Base-by-base conservation (phyloP, 2,329 filamentous ascomycete species). In the Thermoascus crustaceus region DNA sequence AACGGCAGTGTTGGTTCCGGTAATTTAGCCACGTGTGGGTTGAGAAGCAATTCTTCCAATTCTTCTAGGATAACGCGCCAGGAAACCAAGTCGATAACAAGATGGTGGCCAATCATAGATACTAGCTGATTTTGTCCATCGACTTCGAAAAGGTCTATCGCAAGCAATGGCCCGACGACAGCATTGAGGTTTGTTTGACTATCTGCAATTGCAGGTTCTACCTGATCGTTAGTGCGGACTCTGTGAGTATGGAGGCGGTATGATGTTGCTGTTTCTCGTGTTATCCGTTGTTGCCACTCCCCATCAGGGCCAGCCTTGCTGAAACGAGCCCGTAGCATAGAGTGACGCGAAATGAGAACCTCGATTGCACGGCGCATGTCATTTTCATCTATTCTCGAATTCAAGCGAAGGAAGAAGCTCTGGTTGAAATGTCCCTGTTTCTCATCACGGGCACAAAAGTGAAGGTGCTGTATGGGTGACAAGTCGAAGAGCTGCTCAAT, bases 131-230 rank as follows among this genome's bases (percentile, higher is more conserved):
- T 48, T 10, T 49, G 45, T 1, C 54, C 53, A 23, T 59, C 42
- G 3, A 61, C 39, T 4, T 58, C 43, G 38, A 69, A 63, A 7
- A 69, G 41, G 34, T 69, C 63, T 3, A 64, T 53, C 0, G 61
- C 60, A 20, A 70, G 48, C 0, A 67, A 44, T 1, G 67, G 60
- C 0, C 60, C 60, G 11, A 51, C 43, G n/a, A 60, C 49, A 20
- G 50, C 53, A 38, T 60, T 52, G 30, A 65, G 57, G 17, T 45
- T 50, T 3, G 43, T 44, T 35, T 63, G 59, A 32, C 55, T 60
- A 1, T 52, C 41, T 0, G 47, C 43, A 20, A 61, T 46, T 9
- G 45, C 43, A 0, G 35, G 10, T 30, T 58, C 52, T 4, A 52
- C 42, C 9, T 50, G 43, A 2, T 47, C 40, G 27, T 46, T 44